Evolutionary conservation across 306 rosid species (phyloP).

Genomic region (Fagus crenata): DNA sequence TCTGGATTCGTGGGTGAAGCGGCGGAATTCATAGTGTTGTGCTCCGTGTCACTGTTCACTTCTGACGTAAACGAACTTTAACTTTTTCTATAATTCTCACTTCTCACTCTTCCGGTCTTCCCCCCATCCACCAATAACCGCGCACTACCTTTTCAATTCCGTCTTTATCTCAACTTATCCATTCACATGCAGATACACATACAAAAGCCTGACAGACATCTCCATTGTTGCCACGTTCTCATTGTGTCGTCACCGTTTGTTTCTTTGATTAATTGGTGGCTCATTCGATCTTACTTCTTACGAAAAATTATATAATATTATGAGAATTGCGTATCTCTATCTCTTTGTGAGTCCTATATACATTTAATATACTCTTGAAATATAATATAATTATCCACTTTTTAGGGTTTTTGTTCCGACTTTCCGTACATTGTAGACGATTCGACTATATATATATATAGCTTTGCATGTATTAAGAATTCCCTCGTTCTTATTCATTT

Average conservation of each 20-base stretch:
- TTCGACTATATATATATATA: too few relatives aligned
- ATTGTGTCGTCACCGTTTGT: neutral
- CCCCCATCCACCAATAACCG: conserved; percentile 21
- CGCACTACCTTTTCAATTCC: conserved; percentile 16
- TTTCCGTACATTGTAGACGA: too few relatives aligned
- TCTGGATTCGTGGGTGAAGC: conserved; percentile 43
- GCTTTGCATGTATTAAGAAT: too few relatives aligned
- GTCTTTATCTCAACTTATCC: neutral
- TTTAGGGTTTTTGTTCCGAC: too few relatives aligned
- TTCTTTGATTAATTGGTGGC: neutral
- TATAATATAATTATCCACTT: too few relatives aligned
- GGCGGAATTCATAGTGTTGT: conserved; percentile 31
- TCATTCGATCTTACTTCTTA: too few relatives aligned
- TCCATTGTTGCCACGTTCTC: neutral
- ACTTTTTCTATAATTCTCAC: too few relatives aligned
- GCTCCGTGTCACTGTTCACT: conserved; percentile 35
- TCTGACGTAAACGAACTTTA: conserved; percentile 24
- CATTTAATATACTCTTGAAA: too few relatives aligned
- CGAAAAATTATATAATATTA: too few relatives aligned
- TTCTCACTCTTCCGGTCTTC: neutral
- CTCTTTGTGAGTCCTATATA: too few relatives aligned
- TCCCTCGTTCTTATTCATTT: too few relatives aligned
- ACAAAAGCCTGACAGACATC: neutral
- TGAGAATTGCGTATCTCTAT: too few relatives aligned
- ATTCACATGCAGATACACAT: neutral